A percentile compares a stretch with the other conserved stretches of the same genome.
Evolutionary conservation across 139 green algal genomes (phyloP).

Genomic region (Bryopsis sp.): DNA sequence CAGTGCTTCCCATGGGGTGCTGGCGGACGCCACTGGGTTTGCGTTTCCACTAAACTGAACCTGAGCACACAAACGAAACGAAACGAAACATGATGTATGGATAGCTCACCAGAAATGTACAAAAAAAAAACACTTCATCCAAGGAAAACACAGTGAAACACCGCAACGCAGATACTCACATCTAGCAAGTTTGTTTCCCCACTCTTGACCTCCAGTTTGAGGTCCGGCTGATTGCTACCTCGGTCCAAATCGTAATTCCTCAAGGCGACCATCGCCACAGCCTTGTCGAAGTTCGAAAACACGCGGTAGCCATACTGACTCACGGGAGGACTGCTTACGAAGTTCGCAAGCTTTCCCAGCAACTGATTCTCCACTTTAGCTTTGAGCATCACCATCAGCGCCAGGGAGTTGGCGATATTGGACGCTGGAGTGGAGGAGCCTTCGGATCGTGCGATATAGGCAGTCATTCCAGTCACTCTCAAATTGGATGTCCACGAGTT

Average conservation of each 20-base stretch:
- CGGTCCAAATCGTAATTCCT: constrained; percentile 28
- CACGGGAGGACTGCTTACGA: constrained; percentile 17
- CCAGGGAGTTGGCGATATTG: constrained; percentile 19
- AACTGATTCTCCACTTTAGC: not conserved
- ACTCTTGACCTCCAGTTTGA: constrained; percentile 3
- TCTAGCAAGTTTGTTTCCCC: not conserved
- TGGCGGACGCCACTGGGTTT: not conserved
- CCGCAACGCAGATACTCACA: too few relatives aligned
- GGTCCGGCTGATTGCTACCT: constrained; percentile 17
- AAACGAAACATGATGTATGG: too few relatives aligned
- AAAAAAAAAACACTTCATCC: constrained; percentile 11
- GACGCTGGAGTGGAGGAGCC: constrained; percentile 19
- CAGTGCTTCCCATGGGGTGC: not conserved
- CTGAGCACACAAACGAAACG: too few relatives aligned
- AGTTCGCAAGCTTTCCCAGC: constrained; percentile 31
- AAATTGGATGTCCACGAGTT: constrained; percentile 18
- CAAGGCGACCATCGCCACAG: constrained; percentile 23
- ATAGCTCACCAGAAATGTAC: not conserved
- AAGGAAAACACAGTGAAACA: too few relatives aligned
- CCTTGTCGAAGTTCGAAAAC: constrained; percentile 10
- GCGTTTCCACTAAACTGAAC: too few relatives aligned
- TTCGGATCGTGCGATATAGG: constrained; percentile 32
- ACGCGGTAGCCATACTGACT: not conserved
- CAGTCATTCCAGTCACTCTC: constrained; percentile 33
- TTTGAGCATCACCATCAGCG: constrained; percentile 19